Evolutionary conservation across 495 filamentous ascomycete genomes (phyloP).

Genomic region (Hypomontagnella monticulosa): DNA sequence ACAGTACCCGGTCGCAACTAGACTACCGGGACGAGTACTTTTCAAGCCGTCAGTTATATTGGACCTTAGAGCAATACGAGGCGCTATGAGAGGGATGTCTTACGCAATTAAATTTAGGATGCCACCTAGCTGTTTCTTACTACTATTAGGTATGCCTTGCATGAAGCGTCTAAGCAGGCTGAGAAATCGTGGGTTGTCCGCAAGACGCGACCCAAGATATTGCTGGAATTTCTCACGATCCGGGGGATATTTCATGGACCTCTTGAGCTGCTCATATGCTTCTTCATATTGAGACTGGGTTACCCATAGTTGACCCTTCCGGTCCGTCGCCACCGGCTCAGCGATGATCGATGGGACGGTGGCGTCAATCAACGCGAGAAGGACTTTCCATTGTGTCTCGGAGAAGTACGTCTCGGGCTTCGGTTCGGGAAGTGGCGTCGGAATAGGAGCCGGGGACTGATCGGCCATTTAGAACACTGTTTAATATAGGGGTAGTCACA

Average conservation of each 20-base stretch:
- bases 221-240: slow-evolving; percentile 45
- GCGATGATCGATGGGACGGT: slow-evolving; percentile 47
- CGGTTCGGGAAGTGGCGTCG: slow-evolving; percentile 42
- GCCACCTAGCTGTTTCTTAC: slow-evolving; percentile 42
- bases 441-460: slow-evolving; percentile 39
- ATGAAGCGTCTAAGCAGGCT: slow-evolving; percentile 40
- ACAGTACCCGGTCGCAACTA: slow-evolving; percentile 71
- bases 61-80: background rate
- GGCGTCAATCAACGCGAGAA: slow-evolving; percentile 50
- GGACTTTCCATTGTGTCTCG: slow-evolving; percentile 49
- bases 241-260: slow-evolving; percentile 39
- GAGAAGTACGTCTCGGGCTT: slow-evolving; percentile 44
- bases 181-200: slow-evolving; percentile 42
- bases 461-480: background rate
- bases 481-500: no score
- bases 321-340: slow-evolving; percentile 37
- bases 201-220: slow-evolving; percentile 48
- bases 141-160: slow-evolving; percentile 33
- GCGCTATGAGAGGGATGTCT: slow-evolving; percentile 5
- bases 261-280: slow-evolving; percentile 33
- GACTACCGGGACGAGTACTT: slow-evolving; percentile 74
- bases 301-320: slow-evolving; percentile 40
- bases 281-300: slow-evolving; percentile 39
- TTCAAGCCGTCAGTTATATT: slow-evolving; percentile 17
- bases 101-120: slow-evolving; percentile 48